phyloP scores from a whole-genome alignment of 306 rosid species.

The Alnus rubra region DNA sequence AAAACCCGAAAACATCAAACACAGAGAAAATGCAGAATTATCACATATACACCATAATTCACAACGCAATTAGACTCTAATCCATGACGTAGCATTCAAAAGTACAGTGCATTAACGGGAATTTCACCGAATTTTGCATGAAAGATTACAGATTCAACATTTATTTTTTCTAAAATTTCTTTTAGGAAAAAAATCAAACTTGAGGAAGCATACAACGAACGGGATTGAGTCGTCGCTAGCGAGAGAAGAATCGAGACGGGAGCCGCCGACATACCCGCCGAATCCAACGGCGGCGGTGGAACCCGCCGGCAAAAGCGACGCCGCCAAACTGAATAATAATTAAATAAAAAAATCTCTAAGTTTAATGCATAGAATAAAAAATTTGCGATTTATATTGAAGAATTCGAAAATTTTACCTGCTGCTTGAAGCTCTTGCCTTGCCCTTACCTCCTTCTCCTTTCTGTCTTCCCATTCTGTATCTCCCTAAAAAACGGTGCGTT shows the following conservation, averaged over 20 bases:
- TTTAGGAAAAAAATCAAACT: not conserved
- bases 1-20: slow-evolving; percentile 9
- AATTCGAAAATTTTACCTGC: slow-evolving; percentile 49
- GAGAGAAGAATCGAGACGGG: slow-evolving; percentile 68
- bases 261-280: slow-evolving; percentile 88
- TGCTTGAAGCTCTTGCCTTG: slow-evolving; percentile 91
- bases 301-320: slow-evolving; percentile 77
- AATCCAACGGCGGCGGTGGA: slow-evolving; percentile 70
- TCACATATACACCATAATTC: not conserved
- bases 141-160: not conserved
- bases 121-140: not conserved
- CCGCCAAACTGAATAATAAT: slow-evolving; percentile 61
- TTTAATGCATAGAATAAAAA: not conserved
- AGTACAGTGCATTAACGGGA: not conserved
- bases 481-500: not conserved
- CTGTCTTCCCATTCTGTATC: slow-evolving; percentile 62
- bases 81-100: not conserved
- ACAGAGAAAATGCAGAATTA: not conserved
- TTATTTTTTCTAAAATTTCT: not conserved
- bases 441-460: slow-evolving; percentile 83
- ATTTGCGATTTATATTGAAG: not conserved
- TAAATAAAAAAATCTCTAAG: not conserved
- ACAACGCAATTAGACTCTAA: not conserved
- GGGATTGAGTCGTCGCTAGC: slow-evolving; percentile 60
- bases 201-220: slow-evolving; percentile 48